Evolutionary conservation across 2,329 filamentous ascomycete species (phyloP).

Genomic region (Ustulina deusta): DNA sequence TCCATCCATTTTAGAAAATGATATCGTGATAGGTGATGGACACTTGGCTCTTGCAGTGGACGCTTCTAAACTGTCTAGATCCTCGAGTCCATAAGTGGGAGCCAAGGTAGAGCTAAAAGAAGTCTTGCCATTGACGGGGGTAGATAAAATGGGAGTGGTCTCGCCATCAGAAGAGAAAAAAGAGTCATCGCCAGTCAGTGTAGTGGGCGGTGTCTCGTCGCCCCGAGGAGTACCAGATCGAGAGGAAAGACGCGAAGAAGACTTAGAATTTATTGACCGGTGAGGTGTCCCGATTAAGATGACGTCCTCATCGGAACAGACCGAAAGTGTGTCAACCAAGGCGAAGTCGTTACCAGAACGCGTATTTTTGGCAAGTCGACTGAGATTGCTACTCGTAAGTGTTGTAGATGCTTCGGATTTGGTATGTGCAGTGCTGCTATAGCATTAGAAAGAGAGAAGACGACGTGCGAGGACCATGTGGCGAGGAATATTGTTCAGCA

Average conservation of each 20-base stretch:
- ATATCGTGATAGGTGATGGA: neutral
- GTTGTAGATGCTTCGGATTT: conserved; percentile 9
- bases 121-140: conserved; percentile 4
- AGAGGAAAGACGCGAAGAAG: conserved; percentile 18
- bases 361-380: conserved; percentile 18
- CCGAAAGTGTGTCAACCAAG: conserved; percentile 12
- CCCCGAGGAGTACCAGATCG: conserved; percentile 6
- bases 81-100: neutral
- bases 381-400: conserved; percentile 36
- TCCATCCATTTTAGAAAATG: neutral
- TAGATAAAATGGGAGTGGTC: conserved; percentile 7
- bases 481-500: neutral
- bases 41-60: neutral
- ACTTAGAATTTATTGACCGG: conserved; percentile 12
- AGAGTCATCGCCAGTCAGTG: conserved; percentile 31
- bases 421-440: conserved; percentile 9
- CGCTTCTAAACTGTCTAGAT: neutral
- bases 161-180: conserved; percentile 23
- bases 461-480: neutral
- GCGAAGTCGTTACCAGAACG: conserved; percentile 5
- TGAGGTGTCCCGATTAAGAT: conserved; percentile 23
- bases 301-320: conserved; percentile 30
- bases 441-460: conserved; percentile 16
- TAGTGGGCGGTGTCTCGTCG: conserved; percentile 32
- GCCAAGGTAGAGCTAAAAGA: neutral